phyloP scores from a whole-genome alignment of 805 yeast species.

The Candida germanica region DNA sequence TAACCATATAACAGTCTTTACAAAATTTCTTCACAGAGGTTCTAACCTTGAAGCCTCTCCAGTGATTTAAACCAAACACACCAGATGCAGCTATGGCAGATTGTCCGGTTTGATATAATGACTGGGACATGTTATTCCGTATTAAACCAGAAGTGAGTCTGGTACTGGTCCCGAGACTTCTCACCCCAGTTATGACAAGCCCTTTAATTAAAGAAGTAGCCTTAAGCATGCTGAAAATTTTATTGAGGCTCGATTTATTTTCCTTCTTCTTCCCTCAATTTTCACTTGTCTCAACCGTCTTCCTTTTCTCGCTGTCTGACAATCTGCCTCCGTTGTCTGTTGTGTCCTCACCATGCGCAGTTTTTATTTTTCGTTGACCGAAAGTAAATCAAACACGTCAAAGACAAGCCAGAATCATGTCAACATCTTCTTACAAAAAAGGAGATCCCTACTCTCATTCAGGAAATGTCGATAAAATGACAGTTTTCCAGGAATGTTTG shows the following conservation, averaged over 20 bases:
- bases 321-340: constrained; percentile 6
- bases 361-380: too few species aligned
- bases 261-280: too few species aligned
- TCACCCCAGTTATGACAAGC: constrained; percentile 1
- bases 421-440: constrained; percentile 79
- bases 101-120: neutral
- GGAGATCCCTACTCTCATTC: constrained; percentile 56
- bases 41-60: constrained; percentile 84
- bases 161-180: constrained; percentile 6
- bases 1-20: constrained; percentile 81
- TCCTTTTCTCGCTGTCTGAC: constrained; percentile 1
- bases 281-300: constrained; percentile 10
- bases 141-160: neutral
- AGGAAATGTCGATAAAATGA: constrained; percentile 87
- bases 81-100: neutral
- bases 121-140: neutral
- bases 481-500: constrained; percentile 92
- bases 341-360: too few species aligned
- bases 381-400: constrained; percentile 12
- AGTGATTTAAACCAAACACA: constrained; percentile 4
- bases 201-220: constrained; percentile 1
- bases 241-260: too few species aligned
- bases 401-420: constrained; percentile 45
- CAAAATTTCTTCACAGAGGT: constrained; percentile 93
- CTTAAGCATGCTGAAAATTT: constrained; percentile 6